phyloP scores from a whole-genome alignment of 1,284 basidiomycete genomes.

The Leucoagaricus sp. region DNA sequence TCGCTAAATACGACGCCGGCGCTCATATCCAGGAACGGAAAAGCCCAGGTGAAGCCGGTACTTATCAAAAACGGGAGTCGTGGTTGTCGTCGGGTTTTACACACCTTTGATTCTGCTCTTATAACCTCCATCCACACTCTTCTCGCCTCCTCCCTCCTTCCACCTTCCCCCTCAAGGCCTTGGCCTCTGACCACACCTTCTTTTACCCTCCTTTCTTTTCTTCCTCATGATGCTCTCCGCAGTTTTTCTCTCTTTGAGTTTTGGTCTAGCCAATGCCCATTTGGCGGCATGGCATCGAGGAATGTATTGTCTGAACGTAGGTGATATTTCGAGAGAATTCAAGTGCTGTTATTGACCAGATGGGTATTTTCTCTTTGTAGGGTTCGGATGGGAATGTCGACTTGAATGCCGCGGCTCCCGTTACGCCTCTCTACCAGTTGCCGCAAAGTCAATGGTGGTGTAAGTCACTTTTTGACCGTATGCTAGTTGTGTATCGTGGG shows the following conservation, averaged over 20 bases:
- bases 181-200: neutral
- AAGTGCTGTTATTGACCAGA: neutral
- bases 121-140: neutral
- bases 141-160: neutral
- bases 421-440: slow-evolving; percentile 44
- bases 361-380: slow-evolving; percentile 24
- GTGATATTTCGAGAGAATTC: slow-evolving; percentile 18
- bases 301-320: slow-evolving; percentile 46
- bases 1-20: neutral
- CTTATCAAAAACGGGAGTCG: neutral
- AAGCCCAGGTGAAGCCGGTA: neutral
- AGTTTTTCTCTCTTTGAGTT: neutral
- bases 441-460: slow-evolving; percentile 36
- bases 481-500: slow-evolving; percentile 2
- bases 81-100: neutral
- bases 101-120: neutral
- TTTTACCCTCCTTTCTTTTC: neutral
- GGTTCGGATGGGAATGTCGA: slow-evolving; percentile 34
- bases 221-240: neutral
- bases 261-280: slow-evolving; percentile 34
- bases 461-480: slow-evolving; percentile 22
- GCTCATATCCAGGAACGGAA: neutral
- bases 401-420: slow-evolving; percentile 39
- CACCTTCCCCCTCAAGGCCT: neutral
- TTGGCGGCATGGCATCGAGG: slow-evolving; percentile 39